phyloP scores from a whole-genome alignment of 805 yeast genomes.

The Cyberlindnera meyerae region DNA sequence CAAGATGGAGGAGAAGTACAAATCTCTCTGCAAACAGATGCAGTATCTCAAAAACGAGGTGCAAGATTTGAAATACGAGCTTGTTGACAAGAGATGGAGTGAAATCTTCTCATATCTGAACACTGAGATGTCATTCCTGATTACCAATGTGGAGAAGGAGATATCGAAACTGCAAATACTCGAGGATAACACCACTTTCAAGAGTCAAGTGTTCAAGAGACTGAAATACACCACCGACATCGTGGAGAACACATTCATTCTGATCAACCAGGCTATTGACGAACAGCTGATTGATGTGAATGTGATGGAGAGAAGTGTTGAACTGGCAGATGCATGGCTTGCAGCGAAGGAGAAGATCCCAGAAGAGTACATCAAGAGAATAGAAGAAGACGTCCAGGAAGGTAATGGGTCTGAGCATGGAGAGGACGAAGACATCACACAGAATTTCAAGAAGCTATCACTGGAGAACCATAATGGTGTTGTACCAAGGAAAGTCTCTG shows the following conservation, averaged over 20 bases:
- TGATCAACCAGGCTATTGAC: slow-evolving; percentile 36
- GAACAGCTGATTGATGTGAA: slow-evolving; percentile 36
- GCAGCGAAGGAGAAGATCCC: slow-evolving; percentile 18
- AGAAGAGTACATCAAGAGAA: slow-evolving; percentile 18
- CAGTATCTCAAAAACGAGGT: slow-evolving; percentile 38
- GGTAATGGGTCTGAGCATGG: slow-evolving; percentile 2
- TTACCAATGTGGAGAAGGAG: slow-evolving; percentile 26
- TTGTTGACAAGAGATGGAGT: slow-evolving; percentile 53
- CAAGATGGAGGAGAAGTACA: slow-evolving; percentile 35
- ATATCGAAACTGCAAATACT: slow-evolving; percentile 22
- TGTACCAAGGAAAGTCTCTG: slow-evolving; percentile 7
- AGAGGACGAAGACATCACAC: slow-evolving; percentile 8
- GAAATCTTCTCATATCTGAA: slow-evolving; percentile 45
- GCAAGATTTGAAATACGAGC: slow-evolving; percentile 36
- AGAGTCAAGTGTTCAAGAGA: slow-evolving; percentile 28
- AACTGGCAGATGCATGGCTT: slow-evolving; percentile 33
- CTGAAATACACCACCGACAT: slow-evolving; percentile 34
- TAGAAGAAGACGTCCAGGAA: slow-evolving; percentile 10
- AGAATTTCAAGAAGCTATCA: slow-evolving; percentile 21
- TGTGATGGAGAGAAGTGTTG: slow-evolving; percentile 32
- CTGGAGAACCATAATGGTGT: slow-evolving; percentile 17
- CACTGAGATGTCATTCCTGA: slow-evolving; percentile 32
- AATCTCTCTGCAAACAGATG: slow-evolving; percentile 36
- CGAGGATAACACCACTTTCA: slow-evolving; percentile 17
- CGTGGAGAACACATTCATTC: slow-evolving; percentile 34